Evolutionary conservation across 306 rosid species (phyloP).

Genomic region (Vachellia pachyceras): DNA sequence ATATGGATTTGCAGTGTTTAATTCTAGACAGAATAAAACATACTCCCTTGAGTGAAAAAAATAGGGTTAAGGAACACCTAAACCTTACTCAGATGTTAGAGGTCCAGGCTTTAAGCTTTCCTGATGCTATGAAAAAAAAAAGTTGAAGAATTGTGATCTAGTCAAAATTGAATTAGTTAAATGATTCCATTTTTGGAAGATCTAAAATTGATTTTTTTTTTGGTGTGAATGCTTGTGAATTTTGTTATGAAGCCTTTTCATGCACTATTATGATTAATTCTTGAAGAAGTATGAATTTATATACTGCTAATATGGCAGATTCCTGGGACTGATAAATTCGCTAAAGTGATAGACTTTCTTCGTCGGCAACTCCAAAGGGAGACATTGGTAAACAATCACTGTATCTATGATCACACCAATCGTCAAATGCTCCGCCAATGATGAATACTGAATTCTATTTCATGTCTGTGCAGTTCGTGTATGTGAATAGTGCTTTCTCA

Average conservation of each 20-base stretch:
- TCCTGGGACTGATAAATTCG: conserved; percentile 86
- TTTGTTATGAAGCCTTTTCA: conserved; percentile 9
- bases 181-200: conserved; percentile 12
- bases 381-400: conserved; percentile 64
- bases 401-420: background rate
- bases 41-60: conserved; percentile 11
- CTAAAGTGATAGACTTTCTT: conserved; percentile 91
- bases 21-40: conserved; percentile 6
- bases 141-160: conserved; percentile 2
- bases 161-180: background rate
- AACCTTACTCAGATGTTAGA: background rate
- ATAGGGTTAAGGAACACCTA: background rate
- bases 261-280: background rate
- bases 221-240: background rate
- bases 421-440: conserved; percentile 21
- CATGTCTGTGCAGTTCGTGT: conserved; percentile 77
- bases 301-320: conserved; percentile 56
- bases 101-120: background rate
- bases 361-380: conserved; percentile 92
- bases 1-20: conserved; percentile 3
- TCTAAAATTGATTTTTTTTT: conserved; percentile 11
- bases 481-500: conserved; percentile 90
- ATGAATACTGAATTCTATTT: conserved; percentile 36
- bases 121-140: background rate
- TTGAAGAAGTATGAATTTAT: conserved; percentile 1